Base-by-base conservation (phyloP, 2,329 filamentous ascomycete genomes). In the Verticillium nubilum region DNA sequence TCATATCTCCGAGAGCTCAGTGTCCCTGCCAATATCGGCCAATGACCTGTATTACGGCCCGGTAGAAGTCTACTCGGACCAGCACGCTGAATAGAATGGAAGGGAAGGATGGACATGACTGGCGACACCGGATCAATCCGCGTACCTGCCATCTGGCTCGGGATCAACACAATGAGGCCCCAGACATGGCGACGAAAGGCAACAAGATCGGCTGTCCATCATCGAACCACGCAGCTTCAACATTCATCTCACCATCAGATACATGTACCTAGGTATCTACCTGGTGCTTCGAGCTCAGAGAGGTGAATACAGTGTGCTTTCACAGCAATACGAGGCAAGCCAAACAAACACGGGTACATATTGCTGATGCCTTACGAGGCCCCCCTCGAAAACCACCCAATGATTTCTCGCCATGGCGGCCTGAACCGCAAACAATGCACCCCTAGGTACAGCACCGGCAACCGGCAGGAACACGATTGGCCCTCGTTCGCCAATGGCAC, bases 291-390 rank as follows among this genome's bases (percentile, higher is more conserved):
- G n/a, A n/a, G n/a, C n/a, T n/a, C n/a, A n/a, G n/a, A n/a, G n/a
- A n/a, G n/a, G n/a, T n/a, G n/a, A n/a, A n/a, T n/a, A n/a, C n/a
- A 25, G 17, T 47, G 42, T n/a, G n/a, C 42, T 47, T 47, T 47
- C 42, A 25, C n/a, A 47, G 42, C n/a, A 47, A 23, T 17, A 37
- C 33, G 12, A 25, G n/a, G n/a, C n/a, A n/a, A n/a, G n/a, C n/a
- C n/a, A n/a, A 25, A 23, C n/a, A 9, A 56, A 15, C 10, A 25
- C 19, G 28, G 29, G 28, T 10, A 33, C 15, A 25, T 57, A 53
- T 37, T 27, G 28, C 35, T 47, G 55, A 35, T 59, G 63, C 61
- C 63, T 63, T 62, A 62, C 58, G 60, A 58, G 58, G 61, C 61
- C 61, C 54, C 25, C 42, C 56, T 55, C 56, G 55, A 26, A 19